Base-by-base conservation (phyloP, 345 rosid species). In the Anastatica hierochuntica region DNA sequence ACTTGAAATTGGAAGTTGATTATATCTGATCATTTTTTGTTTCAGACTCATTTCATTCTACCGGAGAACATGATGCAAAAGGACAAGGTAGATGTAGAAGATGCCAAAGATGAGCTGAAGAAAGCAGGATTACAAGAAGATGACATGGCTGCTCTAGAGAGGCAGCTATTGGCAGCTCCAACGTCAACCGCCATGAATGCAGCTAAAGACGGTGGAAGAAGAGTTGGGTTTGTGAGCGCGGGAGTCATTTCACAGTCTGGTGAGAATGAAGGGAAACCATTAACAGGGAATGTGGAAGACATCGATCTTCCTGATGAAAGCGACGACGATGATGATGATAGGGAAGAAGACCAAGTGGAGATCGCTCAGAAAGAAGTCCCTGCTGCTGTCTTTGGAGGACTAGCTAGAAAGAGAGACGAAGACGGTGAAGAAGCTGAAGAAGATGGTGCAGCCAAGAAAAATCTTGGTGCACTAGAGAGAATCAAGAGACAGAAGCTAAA, bases 1-100 rank as follows among this genome's bases (percentile, higher is more conserved):
- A n/a, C n/a, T n/a, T n/a, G n/a, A n/a, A n/a, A n/a, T n/a, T n/a
- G n/a, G n/a, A n/a, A n/a, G n/a, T n/a, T n/a, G n/a, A n/a, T n/a
- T 41, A 34, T 55, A 20, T 15, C 15, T 36, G 46, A 38, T 26
- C 0, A n/a, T n/a, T 15, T 63, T 49, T 33, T 64, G 20, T 63
- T 74, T 34, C 80, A 88, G 96, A 78, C 90, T 9, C 90, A 88
- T 73, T 83, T 81, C 57, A 83, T 88, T 59, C 74, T 88, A 33
- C 94, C 97, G 0, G 98, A 92, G 74, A 81, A 85, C 64, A 66
- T 85, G 58, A 88, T 88, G 95, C 97, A 79, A 69, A 88, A 88
- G 75, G 98, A 88, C 63, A 83, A 85, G 67, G 52, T 85, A 16
- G 80, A 69, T 40, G 74, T 88, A 2, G 95, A 92, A 23, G 98